Base-by-base conservation (phyloP, 2,329 filamentous ascomycete genomes). In the Botrytis medusae region DNA sequence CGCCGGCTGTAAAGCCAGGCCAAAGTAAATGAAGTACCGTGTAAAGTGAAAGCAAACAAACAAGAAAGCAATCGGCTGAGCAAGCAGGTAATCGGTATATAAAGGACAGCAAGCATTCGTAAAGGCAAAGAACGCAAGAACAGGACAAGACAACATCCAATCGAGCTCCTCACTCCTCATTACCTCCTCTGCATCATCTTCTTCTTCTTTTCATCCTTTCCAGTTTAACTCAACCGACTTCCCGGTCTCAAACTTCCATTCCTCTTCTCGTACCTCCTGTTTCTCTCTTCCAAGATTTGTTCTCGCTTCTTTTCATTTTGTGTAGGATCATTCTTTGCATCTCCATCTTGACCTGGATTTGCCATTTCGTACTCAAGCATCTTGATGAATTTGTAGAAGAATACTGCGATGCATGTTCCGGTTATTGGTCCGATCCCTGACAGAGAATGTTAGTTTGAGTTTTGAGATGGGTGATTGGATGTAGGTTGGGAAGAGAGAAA, bases 311-410 rank as follows among this genome's bases (percentile, higher is more conserved):
- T 22, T 42, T 61, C 69, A 61, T 69, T 74, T 59, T 63, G 48
- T 5, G 63, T 74, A 16, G 73, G 73, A 51, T 72, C 70, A 40
- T 72, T 74, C 46, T 74, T 57, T 2, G 48, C 61, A 48, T 74
- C 72, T 4, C 68, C 71, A n/a, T 78, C 77, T 72, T 79, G 77
- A 6, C 86, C 77, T 40, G 77, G 77, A 40, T 78, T 79, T 5
- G 75, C 87, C 88, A 54, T 85, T 75, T 85, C 81, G 79, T 88
- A 89, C 73, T 88, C 83, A 37, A 88, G 81, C 67, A 81, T 79
- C 79, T 87, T 87, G 75, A 89, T 81, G 25, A 86, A 76, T 70
- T 82, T 82, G 80, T 87, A 89, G 60, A 87, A 83, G 25, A 72
- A 83, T 25, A 82, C 84, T 1, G 87, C 86, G 25, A 89, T 78